Evolutionary conservation across 176 grass and related monocot species (phyloP).

Genomic region (Carex kokanica): DNA sequence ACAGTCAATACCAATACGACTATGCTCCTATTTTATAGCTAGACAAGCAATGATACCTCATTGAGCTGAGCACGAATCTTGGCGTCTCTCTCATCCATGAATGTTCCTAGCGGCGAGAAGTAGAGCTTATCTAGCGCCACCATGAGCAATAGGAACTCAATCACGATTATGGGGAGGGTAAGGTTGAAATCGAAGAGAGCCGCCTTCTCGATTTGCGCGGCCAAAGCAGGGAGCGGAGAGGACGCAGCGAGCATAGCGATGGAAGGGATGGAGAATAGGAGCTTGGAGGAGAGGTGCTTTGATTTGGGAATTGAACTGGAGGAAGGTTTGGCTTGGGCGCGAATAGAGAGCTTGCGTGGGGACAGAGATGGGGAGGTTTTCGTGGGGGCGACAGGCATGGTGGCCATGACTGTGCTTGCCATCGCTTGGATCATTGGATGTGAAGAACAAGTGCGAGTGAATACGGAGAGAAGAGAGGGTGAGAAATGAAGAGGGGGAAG

Average conservation of each 20-base stretch:
- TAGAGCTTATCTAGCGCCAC: constrained; percentile 95
- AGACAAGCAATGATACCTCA: constrained; percentile 24
- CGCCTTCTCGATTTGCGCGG: constrained; percentile 94
- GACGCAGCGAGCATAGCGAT: constrained; percentile 42
- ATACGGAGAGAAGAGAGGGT: background rate
- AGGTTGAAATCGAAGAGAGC: constrained; percentile 94
- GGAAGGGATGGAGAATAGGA: constrained; percentile 32
- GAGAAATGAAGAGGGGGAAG: constrained; percentile 21
- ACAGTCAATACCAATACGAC: background rate
- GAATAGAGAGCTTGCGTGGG: constrained; percentile 56
- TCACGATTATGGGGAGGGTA: constrained; percentile 69
- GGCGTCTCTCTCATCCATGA: constrained; percentile 97
- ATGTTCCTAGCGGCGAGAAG: constrained; percentile 88
- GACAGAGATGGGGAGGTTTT: constrained; percentile 7
- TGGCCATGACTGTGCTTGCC: constrained; percentile 31
- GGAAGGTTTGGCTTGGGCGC: constrained; percentile 44
- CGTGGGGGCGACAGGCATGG: background rate
- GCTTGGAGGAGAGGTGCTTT: background rate
- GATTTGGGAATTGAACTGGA: constrained; percentile 4
- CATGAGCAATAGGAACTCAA: constrained; percentile 93
- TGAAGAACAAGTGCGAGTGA: background rate
- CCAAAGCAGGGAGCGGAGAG: constrained; percentile 70
- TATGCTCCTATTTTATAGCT: background rate
- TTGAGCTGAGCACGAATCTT: constrained; percentile 77
- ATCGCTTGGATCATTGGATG: background rate